Evolutionary conservation across 495 filamentous ascomycete species (phyloP).

Genomic region (Lophiostoma macrostomum): DNA sequence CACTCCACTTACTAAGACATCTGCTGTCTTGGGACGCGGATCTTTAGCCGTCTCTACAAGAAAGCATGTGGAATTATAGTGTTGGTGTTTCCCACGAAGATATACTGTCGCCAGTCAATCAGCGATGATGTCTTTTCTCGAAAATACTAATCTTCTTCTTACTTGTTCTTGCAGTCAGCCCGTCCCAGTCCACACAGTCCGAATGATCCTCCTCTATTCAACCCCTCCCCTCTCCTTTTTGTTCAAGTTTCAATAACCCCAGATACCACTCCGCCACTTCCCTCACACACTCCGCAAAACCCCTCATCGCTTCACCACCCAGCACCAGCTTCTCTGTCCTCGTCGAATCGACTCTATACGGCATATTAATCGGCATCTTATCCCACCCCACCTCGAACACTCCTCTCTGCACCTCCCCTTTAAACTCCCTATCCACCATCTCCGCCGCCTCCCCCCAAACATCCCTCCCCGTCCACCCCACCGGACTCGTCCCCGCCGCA

Average conservation of each 20-base stretch:
- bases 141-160: too few species aligned
- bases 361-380: conserved; percentile 19
- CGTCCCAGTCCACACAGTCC: too few species aligned
- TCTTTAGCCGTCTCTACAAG: too few species aligned
- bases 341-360: conserved; percentile 12
- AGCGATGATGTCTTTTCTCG: too few species aligned
- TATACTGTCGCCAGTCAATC: too few species aligned
- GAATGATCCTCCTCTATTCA: too few species aligned
- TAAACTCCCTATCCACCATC: conserved; percentile 9
- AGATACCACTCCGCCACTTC: conserved; percentile 22
- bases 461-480: not conserved
- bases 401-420: conserved; percentile 1
- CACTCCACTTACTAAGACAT: too few species aligned
- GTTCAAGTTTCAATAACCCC: not conserved
- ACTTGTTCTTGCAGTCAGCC: too few species aligned
- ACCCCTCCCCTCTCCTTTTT: not conserved
- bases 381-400: conserved; percentile 10
- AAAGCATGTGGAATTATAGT: too few species aligned
- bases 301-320: conserved; percentile 2
- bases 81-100: too few species aligned
- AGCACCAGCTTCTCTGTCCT: conserved; percentile 16
- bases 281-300: conserved; percentile 15
- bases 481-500: conserved; percentile 7
- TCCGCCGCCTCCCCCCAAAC: conserved; percentile 12
- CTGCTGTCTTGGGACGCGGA: too few species aligned